Conservation (phyloP, 2,329 filamentous ascomycete genomes). For the Aspergillus caelatus region DNA sequence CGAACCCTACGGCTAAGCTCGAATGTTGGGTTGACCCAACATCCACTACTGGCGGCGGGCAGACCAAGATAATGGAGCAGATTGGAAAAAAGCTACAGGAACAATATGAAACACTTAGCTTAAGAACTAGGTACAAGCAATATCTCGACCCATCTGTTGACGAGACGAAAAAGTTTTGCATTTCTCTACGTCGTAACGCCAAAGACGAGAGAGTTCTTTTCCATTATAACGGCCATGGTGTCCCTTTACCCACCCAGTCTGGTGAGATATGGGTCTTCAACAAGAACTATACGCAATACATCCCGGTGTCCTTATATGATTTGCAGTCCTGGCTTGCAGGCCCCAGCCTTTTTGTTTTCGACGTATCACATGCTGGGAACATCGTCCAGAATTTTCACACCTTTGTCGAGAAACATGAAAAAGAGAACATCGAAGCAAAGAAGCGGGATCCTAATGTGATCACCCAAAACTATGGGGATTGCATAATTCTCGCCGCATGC, state of each 20-base stretch:
- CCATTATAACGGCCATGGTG: constrained; percentile 97
- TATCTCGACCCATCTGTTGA: constrained; percentile 95
- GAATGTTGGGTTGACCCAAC: constrained; percentile 98
- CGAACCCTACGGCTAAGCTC: constrained; percentile 86
- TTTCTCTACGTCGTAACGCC: constrained; percentile 84
- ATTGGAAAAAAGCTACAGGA: constrained; percentile 96
- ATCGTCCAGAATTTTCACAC: constrained; percentile 94
- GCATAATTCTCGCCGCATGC: constrained; percentile 92
- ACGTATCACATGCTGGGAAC: constrained; percentile 94
- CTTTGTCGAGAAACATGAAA: constrained; percentile 92
- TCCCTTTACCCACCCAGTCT: constrained; percentile 90
- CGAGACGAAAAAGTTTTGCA: constrained; percentile 95
- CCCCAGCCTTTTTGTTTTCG: constrained; percentile 95
- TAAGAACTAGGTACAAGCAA: constrained; percentile 96
- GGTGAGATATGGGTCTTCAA: constrained; percentile 99
- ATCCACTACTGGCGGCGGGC: constrained; percentile 70
- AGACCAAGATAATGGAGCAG: constrained; percentile 81
- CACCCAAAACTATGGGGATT: constrained; percentile 71
- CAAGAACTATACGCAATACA: constrained; percentile 98
- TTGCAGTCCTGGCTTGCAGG: constrained; percentile 94
- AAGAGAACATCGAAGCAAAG: constrained; percentile 77
- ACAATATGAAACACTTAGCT: constrained; percentile 93
- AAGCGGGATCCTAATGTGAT: constrained; percentile 72
- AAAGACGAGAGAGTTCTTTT: constrained; percentile 97
- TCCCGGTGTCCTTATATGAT: constrained; percentile 93